Base-by-base conservation (phyloP, 306 rosid genomes). In the Boehmeria nivea region DNA sequence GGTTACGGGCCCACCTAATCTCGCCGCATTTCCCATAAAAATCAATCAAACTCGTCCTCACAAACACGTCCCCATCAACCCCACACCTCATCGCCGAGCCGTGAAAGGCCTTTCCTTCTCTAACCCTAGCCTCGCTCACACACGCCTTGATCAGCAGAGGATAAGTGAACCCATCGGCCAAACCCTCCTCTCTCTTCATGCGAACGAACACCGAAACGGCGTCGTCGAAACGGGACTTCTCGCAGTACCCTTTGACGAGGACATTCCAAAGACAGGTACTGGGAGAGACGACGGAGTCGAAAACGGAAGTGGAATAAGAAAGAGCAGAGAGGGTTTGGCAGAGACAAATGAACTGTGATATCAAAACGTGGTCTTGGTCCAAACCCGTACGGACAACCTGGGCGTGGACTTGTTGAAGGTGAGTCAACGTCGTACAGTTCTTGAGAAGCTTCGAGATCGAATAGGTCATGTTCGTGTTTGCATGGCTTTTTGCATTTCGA, bases 121-220 rank as follows among this genome's bases (percentile, higher is more conserved):
- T 15, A 24, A 49, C 59, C 69, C 28, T 74, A 19, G 72, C 66
- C 57, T 51, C 67, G 2, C 24, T 5, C 0, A 81, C 74, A 55
- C 83, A 84, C 2, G 77, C 80, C 67, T 88, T 88, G 9, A 88
- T 67, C 17, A 82, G 72, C 1, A 76, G 68, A 33, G 96, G 91
- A 64, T 80, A 88, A 3, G 88, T 85, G 53, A 76, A 80, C 51
- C 21, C 28, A 51, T 88, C 91, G 10, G 88, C 72, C 17, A 67
- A n/a, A 14, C 71, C 63, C 3, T 68, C 88, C 8, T 59, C 64
- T 7, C 81, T 71, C 66, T 78, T 85, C 90, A 80, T 78, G 52
- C 71, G 72, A 51, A 58, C 17, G 26, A 80, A 84, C 43, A 51
- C 43, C 13, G 58, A 69, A 57, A 78, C 22, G 21, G 78, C 64